Percentiles rank a stretch among this genome's conserved stretches.
Evolutionary conservation across 768 basidiomycete species (phyloP).

Genomic region (Tephrocybe sp.): DNA sequence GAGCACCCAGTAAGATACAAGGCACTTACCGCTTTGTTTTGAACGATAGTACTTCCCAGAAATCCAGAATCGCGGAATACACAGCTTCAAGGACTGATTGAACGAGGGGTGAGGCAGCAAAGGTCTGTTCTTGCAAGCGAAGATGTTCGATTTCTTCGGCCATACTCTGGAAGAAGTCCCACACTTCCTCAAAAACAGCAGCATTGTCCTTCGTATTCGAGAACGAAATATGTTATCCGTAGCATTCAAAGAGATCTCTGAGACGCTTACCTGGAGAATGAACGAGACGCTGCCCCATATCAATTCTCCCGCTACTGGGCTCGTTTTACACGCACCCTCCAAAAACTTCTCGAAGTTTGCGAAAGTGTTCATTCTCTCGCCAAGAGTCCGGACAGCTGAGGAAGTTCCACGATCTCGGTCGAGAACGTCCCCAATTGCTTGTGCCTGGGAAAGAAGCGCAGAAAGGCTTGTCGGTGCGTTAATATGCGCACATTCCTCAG

Average conservation of each 20-base stretch:
- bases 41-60: conserved; percentile 11
- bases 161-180: conserved; percentile 5
- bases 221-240: neutral
- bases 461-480: neutral
- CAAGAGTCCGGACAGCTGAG: neutral
- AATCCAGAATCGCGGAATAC: conserved; percentile 8
- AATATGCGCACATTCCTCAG: neutral
- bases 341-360: neutral
- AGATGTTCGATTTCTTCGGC: conserved; percentile 7
- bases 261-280: neutral
- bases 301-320: neutral
- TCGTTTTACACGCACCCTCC: conserved; percentile 1
- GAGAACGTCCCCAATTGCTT: neutral
- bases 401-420: neutral
- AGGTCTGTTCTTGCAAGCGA: conserved; percentile 2
- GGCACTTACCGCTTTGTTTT: neutral
- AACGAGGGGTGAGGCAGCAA: neutral
- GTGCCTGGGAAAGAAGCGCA: neutral
- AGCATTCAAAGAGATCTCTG: neutral
- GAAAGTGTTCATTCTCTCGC: neutral
- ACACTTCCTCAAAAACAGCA: conserved; percentile 1
- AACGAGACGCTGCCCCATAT: conserved; percentile 7
- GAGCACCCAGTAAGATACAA: neutral
- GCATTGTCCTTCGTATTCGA: conserved; percentile 5
- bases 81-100: conserved; percentile 6